Percentiles rank a stretch among this genome's conserved stretches.
phyloP scores from a whole-genome alignment of 345 rosid species.

The Psidium friedrichsthalianum region DNA sequence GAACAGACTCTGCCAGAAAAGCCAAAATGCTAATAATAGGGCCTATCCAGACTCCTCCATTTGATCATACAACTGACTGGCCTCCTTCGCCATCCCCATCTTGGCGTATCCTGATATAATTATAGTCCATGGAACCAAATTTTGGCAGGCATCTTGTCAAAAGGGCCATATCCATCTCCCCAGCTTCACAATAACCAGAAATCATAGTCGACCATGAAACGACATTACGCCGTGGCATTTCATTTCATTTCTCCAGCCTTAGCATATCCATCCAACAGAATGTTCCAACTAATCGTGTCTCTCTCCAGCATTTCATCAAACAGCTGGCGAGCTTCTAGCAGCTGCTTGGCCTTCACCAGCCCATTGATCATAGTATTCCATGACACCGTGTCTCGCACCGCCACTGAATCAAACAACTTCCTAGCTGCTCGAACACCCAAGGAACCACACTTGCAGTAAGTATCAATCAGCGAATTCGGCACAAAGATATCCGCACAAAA shows the following conservation, averaged over 20 bases:
- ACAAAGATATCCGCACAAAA: conserved; percentile 64
- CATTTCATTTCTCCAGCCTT: conserved; percentile 56
- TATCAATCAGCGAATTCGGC: conserved; percentile 78
- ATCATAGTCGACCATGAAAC: conserved; percentile 91
- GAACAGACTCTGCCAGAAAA: conserved; percentile 79
- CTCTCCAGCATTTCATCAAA: conserved; percentile 73
- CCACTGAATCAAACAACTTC: conserved; percentile 50
- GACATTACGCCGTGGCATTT: conserved; percentile 65
- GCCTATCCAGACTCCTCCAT: conserved; percentile 45
- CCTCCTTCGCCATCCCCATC: conserved; percentile 54
- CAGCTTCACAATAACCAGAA: conserved; percentile 57
- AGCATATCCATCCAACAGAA: conserved; percentile 67
- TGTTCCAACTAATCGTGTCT: conserved; percentile 78
- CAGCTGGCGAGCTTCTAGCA: conserved; percentile 42
- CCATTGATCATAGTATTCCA: conserved; percentile 85
- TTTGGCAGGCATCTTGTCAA: conserved; percentile 77
- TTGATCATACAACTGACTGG: conserved; percentile 37
- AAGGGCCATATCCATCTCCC: conserved; percentile 88
- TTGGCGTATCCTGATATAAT: conserved; percentile 75
- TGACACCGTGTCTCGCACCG: conserved; percentile 50
- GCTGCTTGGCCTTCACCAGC: conserved; percentile 37
- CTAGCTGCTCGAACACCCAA: conserved; percentile 47
- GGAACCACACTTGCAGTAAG: conserved; percentile 62
- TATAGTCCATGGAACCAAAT: conserved; percentile 76
- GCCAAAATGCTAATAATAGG: conserved; percentile 60